These are phyloP conservation scores for Wickerhamiella alocasiicola DNA, from an alignment of 805 yeast genomes.

Conservation along the genomic window DNA sequence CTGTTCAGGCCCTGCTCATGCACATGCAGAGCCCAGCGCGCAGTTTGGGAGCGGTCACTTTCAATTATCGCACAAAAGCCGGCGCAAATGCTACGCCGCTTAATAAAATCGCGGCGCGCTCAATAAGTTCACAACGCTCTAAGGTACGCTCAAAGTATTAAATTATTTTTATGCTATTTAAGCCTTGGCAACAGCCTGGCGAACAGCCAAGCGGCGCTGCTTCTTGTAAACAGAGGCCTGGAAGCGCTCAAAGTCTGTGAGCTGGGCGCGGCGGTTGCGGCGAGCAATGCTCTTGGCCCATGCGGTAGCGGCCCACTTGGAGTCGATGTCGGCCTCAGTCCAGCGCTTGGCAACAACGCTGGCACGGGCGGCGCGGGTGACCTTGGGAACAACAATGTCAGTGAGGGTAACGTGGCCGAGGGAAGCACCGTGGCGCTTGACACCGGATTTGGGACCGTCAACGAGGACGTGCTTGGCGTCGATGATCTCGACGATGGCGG, in stretches of 20 bases:
- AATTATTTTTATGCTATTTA: no score
- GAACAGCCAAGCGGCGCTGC: conserved; percentile 91
- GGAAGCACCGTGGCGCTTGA: conserved; percentile 83
- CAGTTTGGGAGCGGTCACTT: no score
- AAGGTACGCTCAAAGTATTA: no score
- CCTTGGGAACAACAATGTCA: conserved; percentile 68
- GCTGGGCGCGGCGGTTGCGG: conserved; percentile 83
- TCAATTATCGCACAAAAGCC: no score
- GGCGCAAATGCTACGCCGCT: no score
- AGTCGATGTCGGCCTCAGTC: conserved; percentile 76
- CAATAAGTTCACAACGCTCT: no score
- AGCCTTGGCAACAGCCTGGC: conserved; percentile 96
- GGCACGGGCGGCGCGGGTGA: conserved; percentile 94
- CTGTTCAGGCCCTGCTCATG: no score
- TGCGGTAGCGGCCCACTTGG: conserved; percentile 84
- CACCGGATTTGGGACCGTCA: conserved; percentile 87
- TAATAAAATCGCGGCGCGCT: no score
- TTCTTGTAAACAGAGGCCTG: conserved; percentile 95
- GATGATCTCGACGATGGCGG: conserved; percentile 95
- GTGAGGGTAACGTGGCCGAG: conserved; percentile 86
- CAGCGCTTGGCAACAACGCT: conserved; percentile 81
- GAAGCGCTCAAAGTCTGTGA: conserved; percentile 98
- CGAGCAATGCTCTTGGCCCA: conserved; percentile 99
- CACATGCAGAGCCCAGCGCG: no score
- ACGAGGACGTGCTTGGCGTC: conserved; percentile 97